Conservation (phyloP, 305 asterid genomes). For the Fraxinus greggii region DNA sequence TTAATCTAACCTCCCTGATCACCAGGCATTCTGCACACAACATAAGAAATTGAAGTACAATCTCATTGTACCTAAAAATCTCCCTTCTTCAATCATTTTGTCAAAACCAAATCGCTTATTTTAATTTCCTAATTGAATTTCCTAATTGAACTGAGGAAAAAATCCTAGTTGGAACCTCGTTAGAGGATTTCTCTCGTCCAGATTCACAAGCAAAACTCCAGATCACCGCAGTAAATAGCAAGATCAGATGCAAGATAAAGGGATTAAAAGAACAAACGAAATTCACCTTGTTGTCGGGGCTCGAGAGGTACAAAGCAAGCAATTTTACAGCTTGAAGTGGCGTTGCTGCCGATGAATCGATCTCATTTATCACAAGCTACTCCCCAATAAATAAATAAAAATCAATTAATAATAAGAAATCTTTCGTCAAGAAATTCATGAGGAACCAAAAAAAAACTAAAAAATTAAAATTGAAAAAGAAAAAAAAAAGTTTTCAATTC, state of each 20-base stretch:
- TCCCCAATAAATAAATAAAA: background rate
- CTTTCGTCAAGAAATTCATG: background rate
- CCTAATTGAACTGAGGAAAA: background rate
- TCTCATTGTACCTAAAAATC: background rate
- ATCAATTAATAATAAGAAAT: constrained; percentile 14
- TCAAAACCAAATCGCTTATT: background rate
- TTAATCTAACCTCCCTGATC: background rate
- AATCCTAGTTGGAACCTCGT: background rate
- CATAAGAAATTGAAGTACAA: background rate
- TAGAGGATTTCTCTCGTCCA: constrained; percentile 4
- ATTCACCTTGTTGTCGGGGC: constrained; percentile 68
- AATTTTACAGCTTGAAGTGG: constrained; percentile 95
- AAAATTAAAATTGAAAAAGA: background rate
- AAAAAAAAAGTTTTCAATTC: background rate
- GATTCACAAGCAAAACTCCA: background rate
- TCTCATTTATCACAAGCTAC: constrained; percentile 87
- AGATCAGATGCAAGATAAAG: background rate
- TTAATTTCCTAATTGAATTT: background rate
- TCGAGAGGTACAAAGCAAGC: constrained; percentile 71
- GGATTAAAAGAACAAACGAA: background rate
- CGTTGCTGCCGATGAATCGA: constrained; percentile 93
- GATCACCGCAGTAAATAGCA: background rate
- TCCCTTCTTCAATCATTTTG: background rate
- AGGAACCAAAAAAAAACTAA: background rate
- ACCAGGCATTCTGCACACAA: background rate